Conservation (phyloP, 78 protist species). For the Neovahlkampfia damariscottae region DNA sequence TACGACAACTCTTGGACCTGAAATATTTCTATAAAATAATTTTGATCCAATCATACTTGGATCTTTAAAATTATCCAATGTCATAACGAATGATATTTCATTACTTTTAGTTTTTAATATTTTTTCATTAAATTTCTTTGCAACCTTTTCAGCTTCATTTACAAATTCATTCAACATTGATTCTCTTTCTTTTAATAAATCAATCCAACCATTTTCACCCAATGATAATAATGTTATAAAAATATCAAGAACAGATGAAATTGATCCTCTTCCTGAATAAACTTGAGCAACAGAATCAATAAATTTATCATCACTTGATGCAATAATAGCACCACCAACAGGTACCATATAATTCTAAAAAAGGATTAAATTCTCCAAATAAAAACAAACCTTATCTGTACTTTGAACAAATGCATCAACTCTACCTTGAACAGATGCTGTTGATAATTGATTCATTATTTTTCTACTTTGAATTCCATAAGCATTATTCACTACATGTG, state of each 20-base stretch:
- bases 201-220: constrained; percentile 59
- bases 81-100: constrained; percentile 15
- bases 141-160: constrained; percentile 12
- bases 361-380: too few species aligned
- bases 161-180: background rate
- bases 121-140: constrained; percentile 38
- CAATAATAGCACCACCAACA: constrained; percentile 92
- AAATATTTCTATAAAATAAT: constrained; percentile 60
- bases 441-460: constrained; percentile 22
- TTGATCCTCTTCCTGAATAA: constrained; percentile 86
- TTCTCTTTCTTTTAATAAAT: constrained; percentile 5
- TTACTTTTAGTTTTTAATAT: constrained; percentile 39
- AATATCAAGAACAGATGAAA: constrained; percentile 69
- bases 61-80: background rate
- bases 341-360: constrained; percentile 97
- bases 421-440: constrained; percentile 39
- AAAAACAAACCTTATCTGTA: too few species aligned
- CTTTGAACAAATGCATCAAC: constrained; percentile 85
- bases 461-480: constrained; percentile 83
- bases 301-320: constrained; percentile 25
- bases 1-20: constrained; percentile 59
- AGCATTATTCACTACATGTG: constrained; percentile 95
- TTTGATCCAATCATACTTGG: constrained; percentile 59
- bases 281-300: constrained; percentile 27
- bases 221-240: constrained; percentile 81